Base-by-base conservation (phyloP, 208 protist genomes). In the Crithidia acanthocephali region DNA sequence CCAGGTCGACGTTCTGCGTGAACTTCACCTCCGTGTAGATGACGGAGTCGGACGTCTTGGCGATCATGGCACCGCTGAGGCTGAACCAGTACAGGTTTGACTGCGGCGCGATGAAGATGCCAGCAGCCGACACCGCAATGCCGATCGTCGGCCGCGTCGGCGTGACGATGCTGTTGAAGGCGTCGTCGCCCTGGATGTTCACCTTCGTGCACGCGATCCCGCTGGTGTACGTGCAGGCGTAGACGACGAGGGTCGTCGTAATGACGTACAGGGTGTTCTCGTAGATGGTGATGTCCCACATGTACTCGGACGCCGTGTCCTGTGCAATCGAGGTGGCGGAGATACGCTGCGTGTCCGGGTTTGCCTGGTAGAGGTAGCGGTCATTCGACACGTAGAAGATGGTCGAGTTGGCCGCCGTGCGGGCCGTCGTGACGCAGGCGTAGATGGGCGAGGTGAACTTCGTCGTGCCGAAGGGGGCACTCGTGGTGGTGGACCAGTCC, bases 271-370 rank as follows among this genome's bases (percentile, higher is more conserved):
- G 44, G 15, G 1, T 57, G 45, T 48, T 53, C 25, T 65, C 23
- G 65, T 78, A 73, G 10, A 83, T n/a, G 48, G 56, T 33, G 28
- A 86, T 56, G 58, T 71, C 81, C 25, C 55, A 78, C 20, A 82
- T 67, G 28, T 45, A 67, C 37, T 48, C 35, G 18, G 22, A 35
- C 0, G 22, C 18, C 28, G 44, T 23, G 59, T 65, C 53, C 42
- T 78, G 33, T 0, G 59, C 56, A 27, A 56, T 28, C 9, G 63
- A 42, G 20, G 61, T 79, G 37, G 67, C 68, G 48, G 76, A 33
- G 50, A 83, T 63, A 15, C 83, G 56, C 20, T 53, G 64, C 25
- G 70, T 72, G 27, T 30, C 40, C 7, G 33, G 45, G 33, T 68
- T 51, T 5, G 32, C 51, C 59, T 23, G 32, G 51, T 57, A 62